A percentile compares a stretch with the other conserved stretches of the same genome.
These are phyloP conservation scores for Pelargonium citronellum DNA, from an alignment of 441 rosid species.

Conservation along the genomic window DNA sequence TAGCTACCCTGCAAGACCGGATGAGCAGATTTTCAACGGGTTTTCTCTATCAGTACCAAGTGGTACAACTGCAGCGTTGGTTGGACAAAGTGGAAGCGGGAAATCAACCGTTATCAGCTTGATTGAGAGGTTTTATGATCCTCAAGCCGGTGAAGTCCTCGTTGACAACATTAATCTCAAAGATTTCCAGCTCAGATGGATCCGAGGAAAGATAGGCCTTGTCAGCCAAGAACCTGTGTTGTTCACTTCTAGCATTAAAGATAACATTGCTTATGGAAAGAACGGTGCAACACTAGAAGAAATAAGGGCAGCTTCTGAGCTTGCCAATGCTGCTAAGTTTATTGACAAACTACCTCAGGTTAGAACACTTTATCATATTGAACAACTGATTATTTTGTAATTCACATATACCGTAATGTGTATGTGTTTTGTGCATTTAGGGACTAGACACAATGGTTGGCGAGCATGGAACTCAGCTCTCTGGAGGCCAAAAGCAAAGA, in stretches of 20 bases:
- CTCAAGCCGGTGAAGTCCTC: conserved; percentile 60
- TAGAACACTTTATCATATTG: neutral
- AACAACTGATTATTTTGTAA: conserved; percentile 17
- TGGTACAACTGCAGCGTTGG: conserved; percentile 62
- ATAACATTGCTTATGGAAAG: conserved; percentile 72
- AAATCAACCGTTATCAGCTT: conserved; percentile 71
- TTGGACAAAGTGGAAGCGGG: conserved; percentile 81
- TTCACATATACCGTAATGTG: conserved; percentile 28
- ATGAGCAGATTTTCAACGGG: conserved; percentile 60
- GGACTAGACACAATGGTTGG: conserved; percentile 75
- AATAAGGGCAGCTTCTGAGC: conserved; percentile 52
- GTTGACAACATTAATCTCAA: conserved; percentile 50
- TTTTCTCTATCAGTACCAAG: conserved; percentile 50
- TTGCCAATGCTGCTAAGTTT: conserved; percentile 70
- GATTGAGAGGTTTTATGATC: conserved; percentile 77
- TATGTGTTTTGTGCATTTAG: neutral
- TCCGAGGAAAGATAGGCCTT: conserved; percentile 59
- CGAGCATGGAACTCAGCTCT: conserved; percentile 68
- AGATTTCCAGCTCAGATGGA: conserved; percentile 57
- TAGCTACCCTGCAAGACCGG: conserved; percentile 57
- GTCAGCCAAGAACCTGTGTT: conserved; percentile 73
- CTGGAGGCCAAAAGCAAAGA: conserved; percentile 84
- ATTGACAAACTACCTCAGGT: conserved; percentile 67
- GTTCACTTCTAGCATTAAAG: conserved; percentile 52
- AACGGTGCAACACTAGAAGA: conserved; percentile 49